phyloP scores from a whole-genome alignment of 2,329 filamentous ascomycete genomes.

The Apiospora koreana region DNA sequence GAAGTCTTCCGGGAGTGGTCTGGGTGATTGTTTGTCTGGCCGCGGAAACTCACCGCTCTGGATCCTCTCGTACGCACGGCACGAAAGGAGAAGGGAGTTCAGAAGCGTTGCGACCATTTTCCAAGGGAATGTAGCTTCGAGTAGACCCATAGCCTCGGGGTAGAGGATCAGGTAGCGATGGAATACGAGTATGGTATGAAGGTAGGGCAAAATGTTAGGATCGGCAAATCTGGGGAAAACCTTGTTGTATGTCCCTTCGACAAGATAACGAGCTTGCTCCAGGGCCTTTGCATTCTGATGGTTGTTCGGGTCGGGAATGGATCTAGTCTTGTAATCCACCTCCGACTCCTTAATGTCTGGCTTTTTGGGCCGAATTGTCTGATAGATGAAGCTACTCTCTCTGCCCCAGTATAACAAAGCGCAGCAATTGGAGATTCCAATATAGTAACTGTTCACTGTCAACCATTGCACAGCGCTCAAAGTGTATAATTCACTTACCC shows the following conservation, averaged over 20 bases:
- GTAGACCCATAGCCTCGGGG: conserved; percentile 43
- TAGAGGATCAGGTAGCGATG: conserved; percentile 46
- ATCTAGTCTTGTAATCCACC: not conserved
- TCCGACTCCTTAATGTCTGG: conserved; percentile 28
- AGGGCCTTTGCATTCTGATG: conserved; percentile 19
- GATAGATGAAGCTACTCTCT: conserved; percentile 46
- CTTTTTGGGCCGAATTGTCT: conserved; percentile 33
- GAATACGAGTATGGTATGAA: conserved; percentile 65
- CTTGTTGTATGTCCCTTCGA: conserved; percentile 30
- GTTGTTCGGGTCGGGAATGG: not conserved
- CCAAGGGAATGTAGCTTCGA: too few relatives aligned
- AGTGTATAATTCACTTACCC: conserved; percentile 29
- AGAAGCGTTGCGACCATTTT: conserved; percentile 42
- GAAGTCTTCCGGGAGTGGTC: conserved; percentile 70
- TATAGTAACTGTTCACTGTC: conserved; percentile 48
- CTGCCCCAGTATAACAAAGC: conserved; percentile 55
- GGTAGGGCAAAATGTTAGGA: conserved; percentile 59
- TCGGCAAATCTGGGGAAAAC: conserved; percentile 56
- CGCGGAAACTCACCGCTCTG: conserved; percentile 48
- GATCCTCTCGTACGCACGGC: conserved; percentile 35
- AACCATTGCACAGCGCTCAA: not conserved
- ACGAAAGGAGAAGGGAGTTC: conserved; percentile 38
- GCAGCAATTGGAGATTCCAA: conserved; percentile 58
- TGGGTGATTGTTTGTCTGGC: conserved; percentile 43
- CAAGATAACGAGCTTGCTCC: conserved; percentile 23